phyloP scores from a whole-genome alignment of 2,329 filamentous ascomycete species.

The Daldinia sp. region DNA sequence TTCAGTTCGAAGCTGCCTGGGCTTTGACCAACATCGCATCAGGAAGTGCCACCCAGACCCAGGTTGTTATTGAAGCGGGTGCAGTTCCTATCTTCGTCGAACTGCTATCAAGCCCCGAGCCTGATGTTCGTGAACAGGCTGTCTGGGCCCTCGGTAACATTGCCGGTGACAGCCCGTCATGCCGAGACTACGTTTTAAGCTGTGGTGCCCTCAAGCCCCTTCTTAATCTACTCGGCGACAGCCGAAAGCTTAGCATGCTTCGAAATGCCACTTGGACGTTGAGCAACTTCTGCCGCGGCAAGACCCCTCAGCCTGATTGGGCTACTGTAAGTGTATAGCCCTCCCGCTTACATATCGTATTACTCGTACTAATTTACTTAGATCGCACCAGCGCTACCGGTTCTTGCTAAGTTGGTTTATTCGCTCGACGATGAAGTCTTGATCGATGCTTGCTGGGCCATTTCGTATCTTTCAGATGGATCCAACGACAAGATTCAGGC shows the following conservation, averaged over 20 bases:
- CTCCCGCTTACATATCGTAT: not conserved
- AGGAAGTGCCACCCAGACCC: constrained; percentile 94
- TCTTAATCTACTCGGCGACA: constrained; percentile 89
- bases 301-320: constrained; percentile 99
- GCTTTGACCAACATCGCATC: constrained; percentile 99
- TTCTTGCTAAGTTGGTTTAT: constrained; percentile 96
- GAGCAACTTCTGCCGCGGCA: constrained; percentile 99
- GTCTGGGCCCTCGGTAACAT: constrained; percentile 99
- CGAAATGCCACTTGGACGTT: constrained; percentile 98
- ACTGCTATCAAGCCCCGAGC: constrained; percentile 92
- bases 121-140: constrained; percentile 96
- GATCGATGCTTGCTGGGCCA: constrained; percentile 99
- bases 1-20: constrained; percentile 99
- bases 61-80: constrained; percentile 98
- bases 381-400: constrained; percentile 94
- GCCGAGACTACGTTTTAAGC: constrained; percentile 94
- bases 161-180: constrained; percentile 96
- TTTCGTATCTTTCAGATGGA: constrained; percentile 97
- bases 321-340: constrained; percentile 73
- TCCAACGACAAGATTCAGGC: constrained; percentile 99
- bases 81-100: constrained; percentile 99
- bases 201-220: constrained; percentile 92
- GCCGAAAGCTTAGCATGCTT: constrained; percentile 98
- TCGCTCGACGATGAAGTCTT: constrained; percentile 97
- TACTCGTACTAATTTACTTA: constrained; percentile 50